A percentile compares a stretch with the other conserved stretches of the same genome.
Evolutionary conservation across 179 eudicot genomes (phyloP).

Genomic region (Silene noctiflora): DNA sequence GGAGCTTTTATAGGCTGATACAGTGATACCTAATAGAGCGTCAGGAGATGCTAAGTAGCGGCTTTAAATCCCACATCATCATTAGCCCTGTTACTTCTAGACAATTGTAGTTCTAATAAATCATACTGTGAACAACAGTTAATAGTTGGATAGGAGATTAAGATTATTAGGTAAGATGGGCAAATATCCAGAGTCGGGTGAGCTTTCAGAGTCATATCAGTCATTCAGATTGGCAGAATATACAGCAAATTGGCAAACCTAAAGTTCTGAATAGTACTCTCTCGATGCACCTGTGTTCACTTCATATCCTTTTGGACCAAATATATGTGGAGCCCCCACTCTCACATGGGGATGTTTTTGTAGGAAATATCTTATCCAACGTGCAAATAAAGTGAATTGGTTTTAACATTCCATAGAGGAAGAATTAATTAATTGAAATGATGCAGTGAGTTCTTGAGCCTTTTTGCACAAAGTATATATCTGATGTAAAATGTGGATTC

Average conservation of each 20-base stretch:
- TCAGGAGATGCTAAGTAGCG: neutral
- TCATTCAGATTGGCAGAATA: neutral
- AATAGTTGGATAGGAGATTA: neutral
- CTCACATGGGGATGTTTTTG: no score
- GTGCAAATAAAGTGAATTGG: neutral
- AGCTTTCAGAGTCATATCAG: slow-evolving; percentile 5
- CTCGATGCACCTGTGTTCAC: no score
- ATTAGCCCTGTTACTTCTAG: no score
- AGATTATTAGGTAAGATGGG: neutral
- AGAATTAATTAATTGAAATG: neutral
- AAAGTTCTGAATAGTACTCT: no score
- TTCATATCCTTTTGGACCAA: no score
- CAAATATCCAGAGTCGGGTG: neutral
- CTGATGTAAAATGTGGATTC: neutral
- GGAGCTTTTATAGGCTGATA: neutral
- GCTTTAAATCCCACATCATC: no score
- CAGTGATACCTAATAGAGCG: neutral
- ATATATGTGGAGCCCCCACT: no score
- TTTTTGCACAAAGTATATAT: neutral
- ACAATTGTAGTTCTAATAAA: no score
- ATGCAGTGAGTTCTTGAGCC: neutral
- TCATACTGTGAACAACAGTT: neutral
- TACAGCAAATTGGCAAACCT: no score
- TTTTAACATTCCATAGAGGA: neutral
- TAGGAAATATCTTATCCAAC: no score